Base-by-base conservation (phyloP, 2,329 filamentous ascomycete genomes). In the Cryphonectria carpinicola region DNA sequence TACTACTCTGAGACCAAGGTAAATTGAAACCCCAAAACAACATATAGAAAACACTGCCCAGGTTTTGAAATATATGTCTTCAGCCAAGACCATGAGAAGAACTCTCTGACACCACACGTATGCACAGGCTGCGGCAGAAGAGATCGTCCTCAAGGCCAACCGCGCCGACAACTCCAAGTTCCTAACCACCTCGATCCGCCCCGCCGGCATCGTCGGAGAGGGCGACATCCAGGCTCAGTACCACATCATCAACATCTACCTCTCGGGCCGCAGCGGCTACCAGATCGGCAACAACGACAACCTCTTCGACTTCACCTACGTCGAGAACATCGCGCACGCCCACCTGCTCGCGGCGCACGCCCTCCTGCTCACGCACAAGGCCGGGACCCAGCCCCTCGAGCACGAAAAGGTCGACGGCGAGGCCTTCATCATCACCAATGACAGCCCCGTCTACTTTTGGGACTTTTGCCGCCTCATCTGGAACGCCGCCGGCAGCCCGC, bases 1-100 rank as follows among this genome's bases (percentile, higher is more conserved):
- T 94, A 94, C 81, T 98, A 98, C 81, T 94, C 94, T 41, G 91
- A 95, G 82, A 97, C 94, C 19, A 98, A 98, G 89, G 93, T 92
- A 76, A 63, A 75, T 66, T 66, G n/a, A 49, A 22, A 49, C 6
- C 8, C 17, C 17, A 19, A 22, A 17, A 8, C 0, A 19, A 3
- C 11, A 39, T 7, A 39, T 39, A 39, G 37, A 39, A 10, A 60
- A n/a, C 41, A n/a, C 22, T 22, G 56, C 63, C 22, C 19, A 17
- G 28, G 49, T n/a, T 46, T 17, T 19, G 6, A 28, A 28, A 25
- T 52, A 32, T 22, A 10, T 64, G n/a, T 65, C 66, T 22, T 43
- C 61, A 54, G 63, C 32, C 28, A 52, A 35, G 7, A 37, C 46
- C 17, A n/a, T 14, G 28, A 5, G 8, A 28, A 28, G 28, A 28